These are phyloP conservation scores for Euphorbia tirucalli DNA, from an alignment of 345 rosid genomes.

Conservation along the genomic window DNA sequence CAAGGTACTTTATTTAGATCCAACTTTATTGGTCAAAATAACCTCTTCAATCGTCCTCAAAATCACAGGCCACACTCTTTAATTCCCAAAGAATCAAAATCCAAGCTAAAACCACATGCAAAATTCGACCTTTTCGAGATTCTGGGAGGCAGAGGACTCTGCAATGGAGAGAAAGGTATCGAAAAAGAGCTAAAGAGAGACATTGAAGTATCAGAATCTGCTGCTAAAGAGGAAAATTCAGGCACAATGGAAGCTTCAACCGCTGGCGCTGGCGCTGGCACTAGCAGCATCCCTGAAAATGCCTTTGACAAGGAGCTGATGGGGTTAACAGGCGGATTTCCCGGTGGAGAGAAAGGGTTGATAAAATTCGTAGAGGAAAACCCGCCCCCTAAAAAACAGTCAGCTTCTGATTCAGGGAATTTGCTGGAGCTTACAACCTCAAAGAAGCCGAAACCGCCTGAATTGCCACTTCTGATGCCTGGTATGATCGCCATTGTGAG, in stretches of 20 bases:
- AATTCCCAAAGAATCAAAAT: constrained; percentile 26
- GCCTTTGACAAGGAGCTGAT: constrained; percentile 78
- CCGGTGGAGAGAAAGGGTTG: constrained; percentile 82
- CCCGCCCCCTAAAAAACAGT: constrained; percentile 56
- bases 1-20: constrained; percentile 36
- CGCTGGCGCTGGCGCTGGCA: background rate
- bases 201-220: constrained; percentile 20
- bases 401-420: constrained; percentile 16
- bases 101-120: constrained; percentile 27
- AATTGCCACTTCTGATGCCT: constrained; percentile 75
- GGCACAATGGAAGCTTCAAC: constrained; percentile 1
- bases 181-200: constrained; percentile 58
- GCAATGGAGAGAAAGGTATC: constrained; percentile 73
- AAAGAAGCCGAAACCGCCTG: constrained; percentile 71
- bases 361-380: constrained; percentile 61
- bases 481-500: constrained; percentile 86
- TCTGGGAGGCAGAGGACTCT: constrained; percentile 88
- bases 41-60: constrained; percentile 10
- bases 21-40: constrained; percentile 45
- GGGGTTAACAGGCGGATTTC: constrained; percentile 91
- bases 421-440: constrained; percentile 16
- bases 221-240: constrained; percentile 12
- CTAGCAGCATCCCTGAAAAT: constrained; percentile 44
- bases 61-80: constrained; percentile 33
- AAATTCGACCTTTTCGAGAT: constrained; percentile 63